phyloP scores from a whole-genome alignment of 1,284 basidiomycete species.

The Microstroma glucosiphilum region DNA sequence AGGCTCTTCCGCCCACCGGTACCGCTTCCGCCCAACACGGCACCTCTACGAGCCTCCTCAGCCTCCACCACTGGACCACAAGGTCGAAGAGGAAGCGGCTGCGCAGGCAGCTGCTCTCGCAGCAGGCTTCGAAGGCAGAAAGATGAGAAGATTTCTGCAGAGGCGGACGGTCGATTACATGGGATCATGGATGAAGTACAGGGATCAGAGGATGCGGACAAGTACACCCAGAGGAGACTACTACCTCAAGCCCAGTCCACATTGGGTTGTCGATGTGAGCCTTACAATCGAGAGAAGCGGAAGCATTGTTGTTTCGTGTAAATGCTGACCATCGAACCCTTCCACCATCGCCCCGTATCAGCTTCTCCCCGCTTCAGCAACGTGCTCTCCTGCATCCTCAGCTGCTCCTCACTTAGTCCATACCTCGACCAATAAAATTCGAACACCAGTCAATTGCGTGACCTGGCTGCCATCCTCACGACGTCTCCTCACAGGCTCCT shows the following conservation, averaged over 20 bases:
- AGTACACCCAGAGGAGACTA: conserved; percentile 10
- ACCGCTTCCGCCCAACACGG: conserved; percentile 7
- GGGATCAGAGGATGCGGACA: background rate
- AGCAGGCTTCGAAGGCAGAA: conserved; percentile 59
- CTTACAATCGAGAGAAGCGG: background rate
- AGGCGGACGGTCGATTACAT: conserved; percentile 90
- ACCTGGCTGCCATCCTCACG: conserved; percentile 93
- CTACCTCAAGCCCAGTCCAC: conserved; percentile 28
- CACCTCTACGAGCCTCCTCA: conserved; percentile 59
- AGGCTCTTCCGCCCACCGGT: background rate
- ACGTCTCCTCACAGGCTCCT: conserved; percentile 85
- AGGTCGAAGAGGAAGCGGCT: conserved; percentile 68
- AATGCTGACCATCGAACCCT: background rate
- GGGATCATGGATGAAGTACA: conserved; percentile 69
- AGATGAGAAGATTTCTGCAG: conserved; percentile 80
- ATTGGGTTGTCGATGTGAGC: conserved; percentile 25
- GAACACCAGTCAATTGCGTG: conserved; percentile 92
- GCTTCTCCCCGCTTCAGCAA: conserved; percentile 86
- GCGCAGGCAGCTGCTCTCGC: conserved; percentile 55
- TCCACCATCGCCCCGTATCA: conserved; percentile 46
- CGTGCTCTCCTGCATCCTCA: conserved; percentile 79
- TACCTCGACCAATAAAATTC: conserved; percentile 95
- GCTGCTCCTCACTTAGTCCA: conserved; percentile 93
- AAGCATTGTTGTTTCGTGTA: background rate
- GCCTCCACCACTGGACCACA: conserved; percentile 67